A percentile compares a stretch with the other conserved stretches of the same genome.
phyloP scores from a whole-genome alignment of 768 basidiomycete species.

The Chlorophyllum brunneum region DNA sequence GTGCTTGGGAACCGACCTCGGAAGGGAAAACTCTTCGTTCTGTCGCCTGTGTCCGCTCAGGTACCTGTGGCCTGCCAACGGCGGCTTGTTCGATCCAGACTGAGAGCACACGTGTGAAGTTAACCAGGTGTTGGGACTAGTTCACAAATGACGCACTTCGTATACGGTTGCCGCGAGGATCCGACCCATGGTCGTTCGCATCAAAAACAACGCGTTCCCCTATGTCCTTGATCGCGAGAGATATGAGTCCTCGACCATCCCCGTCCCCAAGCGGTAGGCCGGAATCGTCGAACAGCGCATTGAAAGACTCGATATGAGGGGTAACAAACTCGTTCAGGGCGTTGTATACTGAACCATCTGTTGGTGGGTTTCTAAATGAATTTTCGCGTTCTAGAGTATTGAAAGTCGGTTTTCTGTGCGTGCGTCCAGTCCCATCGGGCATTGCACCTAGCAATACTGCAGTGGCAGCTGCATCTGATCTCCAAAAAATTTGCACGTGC shows the following conservation, averaged over 20 bases:
- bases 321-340: slow-evolving; percentile 90
- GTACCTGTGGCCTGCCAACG: slow-evolving; percentile 80
- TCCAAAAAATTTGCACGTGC: slow-evolving; percentile 33
- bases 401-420: slow-evolving; percentile 56
- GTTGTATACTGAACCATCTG: slow-evolving; percentile 62
- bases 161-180: slow-evolving; percentile 81
- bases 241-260: slow-evolving; percentile 76
- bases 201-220: slow-evolving; percentile 93
- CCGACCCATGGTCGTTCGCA: slow-evolving; percentile 53
- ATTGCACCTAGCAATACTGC: slow-evolving; percentile 28
- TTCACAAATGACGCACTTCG: slow-evolving; percentile 52
- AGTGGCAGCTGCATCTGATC: not conserved
- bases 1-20: slow-evolving; percentile 53
- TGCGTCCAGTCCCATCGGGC: slow-evolving; percentile 44
- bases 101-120: slow-evolving; percentile 28
- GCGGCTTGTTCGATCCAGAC: slow-evolving; percentile 90
- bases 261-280: slow-evolving; percentile 72
- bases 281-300: slow-evolving; percentile 92
- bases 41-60: slow-evolving; percentile 71
- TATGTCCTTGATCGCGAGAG: slow-evolving; percentile 77
- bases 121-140: not conserved
- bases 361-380: slow-evolving; percentile 71
- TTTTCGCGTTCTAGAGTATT: slow-evolving; percentile 79
- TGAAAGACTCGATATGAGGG: slow-evolving; percentile 95
- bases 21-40: slow-evolving; percentile 84